Evolutionary conservation across 495 filamentous ascomycete genomes (phyloP), one percentile per base, ranked within the genome.

Genomic region (Xeromyces bisporus): DNA sequence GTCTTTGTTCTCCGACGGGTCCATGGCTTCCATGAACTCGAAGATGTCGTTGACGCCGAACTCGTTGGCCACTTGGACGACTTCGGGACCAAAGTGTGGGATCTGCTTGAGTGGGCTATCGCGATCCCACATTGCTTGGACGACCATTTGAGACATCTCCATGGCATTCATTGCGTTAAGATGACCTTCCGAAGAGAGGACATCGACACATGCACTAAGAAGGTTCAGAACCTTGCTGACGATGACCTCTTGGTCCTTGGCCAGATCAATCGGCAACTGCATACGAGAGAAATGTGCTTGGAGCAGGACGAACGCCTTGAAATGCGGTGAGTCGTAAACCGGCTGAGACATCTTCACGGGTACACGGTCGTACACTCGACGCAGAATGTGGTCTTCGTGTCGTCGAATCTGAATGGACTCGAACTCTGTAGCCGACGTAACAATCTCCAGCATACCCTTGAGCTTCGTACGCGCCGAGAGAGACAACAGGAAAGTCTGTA

Each of bases 61-160:
- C 32, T 82, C 74, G 44, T 82, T 79, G 25, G 82, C 82, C 37
- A 70, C 77, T 55, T 89, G 79, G 40, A 94, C 73, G 29, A 76
- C 74, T 34, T 89, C 75, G 15, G 78, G 69, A 3, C 75, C 70
- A 53, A 99, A 99, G 55, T 93, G 79, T 37, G 89, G 89, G 41
- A 99, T 93, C 58, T 99, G 89, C 61, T 92, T 93, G 31, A 99
- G 66, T 27, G 91, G 84, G 39, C 80, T 89, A 53, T 99, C 89
- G 14, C 84, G 78, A 60, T 96, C 85, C 89, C 89, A 99, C 81
- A 94, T 93, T 17, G 81, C 85, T 54, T 99, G 89, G 12, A 99
- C 85, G 33, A 87, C 80, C 89, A 99, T 99, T 54, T 99, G 89
- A 14, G 84, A 92, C 75, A 99, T 80, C 55, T 99, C 89, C 89